phyloP scores from a whole-genome alignment of 768 basidiomycete species.

The Trametes elegans region DNA sequence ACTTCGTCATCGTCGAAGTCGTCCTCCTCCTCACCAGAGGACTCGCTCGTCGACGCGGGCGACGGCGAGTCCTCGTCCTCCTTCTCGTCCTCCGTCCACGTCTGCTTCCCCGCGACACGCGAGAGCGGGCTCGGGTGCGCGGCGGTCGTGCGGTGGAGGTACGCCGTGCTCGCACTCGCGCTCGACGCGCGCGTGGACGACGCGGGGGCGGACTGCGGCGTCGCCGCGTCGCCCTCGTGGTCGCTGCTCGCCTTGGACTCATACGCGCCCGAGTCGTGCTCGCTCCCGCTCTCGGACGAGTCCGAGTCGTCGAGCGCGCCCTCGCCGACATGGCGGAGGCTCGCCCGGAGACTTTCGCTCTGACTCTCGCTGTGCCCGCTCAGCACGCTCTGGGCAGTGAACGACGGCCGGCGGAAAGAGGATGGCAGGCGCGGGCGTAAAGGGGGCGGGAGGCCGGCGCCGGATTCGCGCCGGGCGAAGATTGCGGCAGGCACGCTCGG shows the following conservation, averaged over 20 bases:
- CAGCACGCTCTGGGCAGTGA: slow-evolving; percentile 33
- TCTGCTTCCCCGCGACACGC: slow-evolving; percentile 47
- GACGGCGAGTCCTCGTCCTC: slow-evolving; percentile 53
- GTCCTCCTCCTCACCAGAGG: slow-evolving; percentile 31
- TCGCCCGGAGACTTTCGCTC: slow-evolving; percentile 33
- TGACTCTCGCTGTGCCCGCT: slow-evolving; percentile 35
- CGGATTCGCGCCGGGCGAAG: slow-evolving; percentile 23
- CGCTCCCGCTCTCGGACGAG: slow-evolving; percentile 43
- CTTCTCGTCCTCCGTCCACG: slow-evolving; percentile 53
- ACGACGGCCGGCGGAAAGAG: slow-evolving; percentile 45
- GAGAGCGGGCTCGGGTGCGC: slow-evolving; percentile 69
- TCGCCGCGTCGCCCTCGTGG: slow-evolving; percentile 34
- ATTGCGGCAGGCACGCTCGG: slow-evolving; percentile 22
- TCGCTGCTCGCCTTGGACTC: slow-evolving; percentile 32
- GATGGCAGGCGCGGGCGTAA: slow-evolving; percentile 26
- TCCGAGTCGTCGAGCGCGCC: slow-evolving; percentile 79
- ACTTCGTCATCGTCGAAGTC: slow-evolving; percentile 5
- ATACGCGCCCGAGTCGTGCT: slow-evolving; percentile 27
- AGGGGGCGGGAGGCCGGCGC: slow-evolving; percentile 5
- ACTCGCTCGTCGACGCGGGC: slow-evolving; percentile 57
- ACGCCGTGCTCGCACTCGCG: slow-evolving; percentile 35
- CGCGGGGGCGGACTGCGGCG: slow-evolving; percentile 29
- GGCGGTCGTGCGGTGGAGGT: slow-evolving; percentile 28
- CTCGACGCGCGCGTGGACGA: slow-evolving; percentile 19
- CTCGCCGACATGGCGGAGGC: slow-evolving; percentile 67